Percentiles rank a stretch among this genome's conserved stretches.
These are phyloP conservation scores for Sungouiella thailandica DNA, from an alignment of 805 yeast species.

Conservation along the genomic window DNA sequence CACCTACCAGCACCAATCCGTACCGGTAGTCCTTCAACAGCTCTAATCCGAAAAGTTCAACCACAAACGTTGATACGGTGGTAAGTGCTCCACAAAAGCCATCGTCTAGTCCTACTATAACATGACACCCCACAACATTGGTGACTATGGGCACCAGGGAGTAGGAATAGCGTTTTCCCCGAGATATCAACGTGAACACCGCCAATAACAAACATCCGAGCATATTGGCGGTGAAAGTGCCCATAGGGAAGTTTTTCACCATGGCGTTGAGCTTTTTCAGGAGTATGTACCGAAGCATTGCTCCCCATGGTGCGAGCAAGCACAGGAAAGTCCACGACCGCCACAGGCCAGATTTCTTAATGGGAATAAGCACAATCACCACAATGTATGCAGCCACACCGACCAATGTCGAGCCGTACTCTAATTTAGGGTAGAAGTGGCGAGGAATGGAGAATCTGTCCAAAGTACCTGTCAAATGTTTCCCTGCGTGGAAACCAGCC, in stretches of 20 bases:
- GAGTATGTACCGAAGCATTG: constrained; percentile 51
- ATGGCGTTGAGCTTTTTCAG: constrained; percentile 45
- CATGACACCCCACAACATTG: constrained; percentile 40
- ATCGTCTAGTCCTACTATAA: constrained; percentile 48
- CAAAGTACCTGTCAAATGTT: constrained; percentile 34
- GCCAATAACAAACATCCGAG: constrained; percentile 43
- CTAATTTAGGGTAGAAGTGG: constrained; percentile 19
- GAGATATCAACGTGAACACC: constrained; percentile 35
- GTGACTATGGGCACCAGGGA: constrained; percentile 24
- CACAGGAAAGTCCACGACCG: constrained; percentile 67
- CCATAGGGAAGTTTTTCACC: constrained; percentile 45
- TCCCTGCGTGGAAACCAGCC: constrained; percentile 56
- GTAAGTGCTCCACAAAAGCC: constrained; percentile 72
- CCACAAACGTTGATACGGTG: constrained; percentile 74
- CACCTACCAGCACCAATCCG: constrained; percentile 41
- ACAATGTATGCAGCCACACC: constrained; percentile 26
- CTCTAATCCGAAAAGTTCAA: constrained; percentile 46
- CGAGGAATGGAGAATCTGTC: constrained; percentile 19
- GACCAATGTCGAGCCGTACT: constrained; percentile 11
- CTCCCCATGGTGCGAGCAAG: constrained; percentile 70
- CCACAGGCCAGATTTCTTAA: constrained; percentile 36
- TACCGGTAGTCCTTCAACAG: constrained; percentile 43
- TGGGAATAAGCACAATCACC: constrained; percentile 40
- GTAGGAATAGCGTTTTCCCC: constrained; percentile 33
- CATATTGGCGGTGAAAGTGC: constrained; percentile 47